Evolutionary conservation across 1,284 basidiomycete species (phyloP).

Genomic region (Coniophora puteana): DNA sequence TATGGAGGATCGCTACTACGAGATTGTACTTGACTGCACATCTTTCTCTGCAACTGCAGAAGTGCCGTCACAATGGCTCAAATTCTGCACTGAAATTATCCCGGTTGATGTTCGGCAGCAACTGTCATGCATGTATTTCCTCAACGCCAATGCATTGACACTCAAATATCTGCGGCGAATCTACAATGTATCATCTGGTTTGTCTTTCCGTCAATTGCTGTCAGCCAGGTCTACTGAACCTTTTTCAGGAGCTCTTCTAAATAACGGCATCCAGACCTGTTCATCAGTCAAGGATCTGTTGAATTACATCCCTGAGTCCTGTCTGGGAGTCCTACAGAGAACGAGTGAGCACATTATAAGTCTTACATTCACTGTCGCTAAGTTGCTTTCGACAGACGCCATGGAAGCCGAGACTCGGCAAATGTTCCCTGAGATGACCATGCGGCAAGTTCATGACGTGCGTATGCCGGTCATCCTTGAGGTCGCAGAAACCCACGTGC

Average conservation of each 20-base stretch:
- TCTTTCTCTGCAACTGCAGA: slow-evolving; percentile 75
- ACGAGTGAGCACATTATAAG: slow-evolving; percentile 41
- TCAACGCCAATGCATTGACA: slow-evolving; percentile 78
- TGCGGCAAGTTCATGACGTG: slow-evolving; percentile 57
- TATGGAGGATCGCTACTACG: slow-evolving; percentile 53
- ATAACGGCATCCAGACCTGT: slow-evolving; percentile 53
- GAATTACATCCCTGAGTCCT: slow-evolving; percentile 47
- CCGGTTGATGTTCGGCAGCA: slow-evolving; percentile 62
- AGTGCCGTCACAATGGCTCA: slow-evolving; percentile 79
- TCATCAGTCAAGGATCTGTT: slow-evolving; percentile 57
- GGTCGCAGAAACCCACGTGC: slow-evolving; percentile 61
- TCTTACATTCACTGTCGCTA: slow-evolving; percentile 3
- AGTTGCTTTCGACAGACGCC: slow-evolving; percentile 35
- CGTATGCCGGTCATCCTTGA: slow-evolving; percentile 61
- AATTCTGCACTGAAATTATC: slow-evolving; percentile 75
- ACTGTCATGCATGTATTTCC: slow-evolving; percentile 59
- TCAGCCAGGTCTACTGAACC: slow-evolving; percentile 3
- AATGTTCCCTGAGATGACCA: slow-evolving; percentile 55
- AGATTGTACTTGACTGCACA: slow-evolving; percentile 82
- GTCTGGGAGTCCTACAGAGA: slow-evolving; percentile 45
- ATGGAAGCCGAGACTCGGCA: slow-evolving; percentile 56
- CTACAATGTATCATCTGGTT: slow-evolving; percentile 73
- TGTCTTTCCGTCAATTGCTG: slow-evolving; percentile 16
- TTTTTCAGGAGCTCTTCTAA: slow-evolving; percentile 48
- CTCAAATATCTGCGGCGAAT: slow-evolving; percentile 73